Base-by-base conservation (phyloP, 441 rosid species). In the Eruca vesicaria region DNA sequence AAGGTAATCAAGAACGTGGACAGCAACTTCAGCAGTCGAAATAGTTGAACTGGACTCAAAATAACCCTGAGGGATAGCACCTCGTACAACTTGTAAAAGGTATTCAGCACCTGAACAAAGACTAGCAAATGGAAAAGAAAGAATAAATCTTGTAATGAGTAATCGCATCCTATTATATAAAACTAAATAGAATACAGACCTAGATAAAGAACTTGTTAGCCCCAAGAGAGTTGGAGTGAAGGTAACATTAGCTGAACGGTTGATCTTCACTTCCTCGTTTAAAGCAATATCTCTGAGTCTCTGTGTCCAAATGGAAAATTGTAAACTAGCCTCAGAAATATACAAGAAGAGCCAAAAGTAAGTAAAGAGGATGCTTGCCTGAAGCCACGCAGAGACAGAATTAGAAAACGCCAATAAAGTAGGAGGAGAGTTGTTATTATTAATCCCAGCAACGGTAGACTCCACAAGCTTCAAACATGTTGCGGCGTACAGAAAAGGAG, bases 51-150 rank as follows among this genome's bases (percentile, higher is more conserved):
- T 77, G 33, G 81, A 80, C 77, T 86, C 87, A 78, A 88, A 83
- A 83, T 72, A 93, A 59, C 63, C 78, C 48, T 72, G 82, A 52
- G 98, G 98, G 74, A 88, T 76, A 36, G 94, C 92, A 80, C 91
- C 94, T 66, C 83, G 80, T 45, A 91, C 97, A 73, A 89, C 86
- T 84, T 87, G 96, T 77, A 87, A 81, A 21, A 96, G 87, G 82
- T 81, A 87, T 73, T 96, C 98, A 84, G 97, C 96, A 79, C 92
- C 96, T 79, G 98, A 90, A 75, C 92, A 91, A 66, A 96, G 85
- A 83, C 98, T 96, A 82, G 69, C 55, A 77, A 74, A 82, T 26
- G 48, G 48, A 81, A 79, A 77, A 45, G 11, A 18, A 71, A 18
- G 35, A 21, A 55, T 45, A 15, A 45, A 45, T 45, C 19, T 53